Base-by-base conservation (phyloP, 2,329 filamentous ascomycete genomes). In the Bipolaris sorokiniana region DNA sequence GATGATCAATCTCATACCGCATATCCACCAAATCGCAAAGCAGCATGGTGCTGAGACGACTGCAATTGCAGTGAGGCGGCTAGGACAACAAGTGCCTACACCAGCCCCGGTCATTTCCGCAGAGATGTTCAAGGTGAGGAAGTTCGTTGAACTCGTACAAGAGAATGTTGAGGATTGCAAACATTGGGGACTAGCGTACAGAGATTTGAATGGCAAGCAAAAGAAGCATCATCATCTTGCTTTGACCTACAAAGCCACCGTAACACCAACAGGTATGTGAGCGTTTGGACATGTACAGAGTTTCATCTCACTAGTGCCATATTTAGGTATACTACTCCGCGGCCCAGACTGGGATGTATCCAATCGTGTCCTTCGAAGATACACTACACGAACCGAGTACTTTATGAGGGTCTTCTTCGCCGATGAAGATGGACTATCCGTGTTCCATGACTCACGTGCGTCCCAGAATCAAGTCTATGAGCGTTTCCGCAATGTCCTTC, bases 361-460 rank as follows among this genome's bases (percentile, higher is more conserved):
- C 16, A 75, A 75, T 40, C 68, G 72, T 34, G 61, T 75, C 5
- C 62, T 75, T 10, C 65, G 71, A 20, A 68, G 63, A 34, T 74
- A 70, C 37, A 44, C 56, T 7, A 38, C 61, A 10, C 42, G 72
- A 26, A 58, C 62, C 0, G 67, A 73, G 10, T 65, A 63, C 48
- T 75, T 75, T 61, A 63, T 75, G 54, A 83, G 91, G 0, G 89
- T 93, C 0, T 83, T 86, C 6, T 92, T 95, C 65, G 82, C 82
- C 28, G 91, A 95, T 45, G 91, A 96, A 69, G 84, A 90, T 66
- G 88, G 88, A 0, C 80, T 86, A 22, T 82, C 84, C 16, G 70
- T 95, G 0, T 80, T 78, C 16, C 87, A 85, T 70, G 87, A 87
- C 55, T 72, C 82, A 9, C 55, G 62, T 34, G 63, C 66, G 20